Evolutionary conservation across 2,329 filamentous ascomycete genomes (phyloP).

Genomic region (Thelonectria discophora): DNA sequence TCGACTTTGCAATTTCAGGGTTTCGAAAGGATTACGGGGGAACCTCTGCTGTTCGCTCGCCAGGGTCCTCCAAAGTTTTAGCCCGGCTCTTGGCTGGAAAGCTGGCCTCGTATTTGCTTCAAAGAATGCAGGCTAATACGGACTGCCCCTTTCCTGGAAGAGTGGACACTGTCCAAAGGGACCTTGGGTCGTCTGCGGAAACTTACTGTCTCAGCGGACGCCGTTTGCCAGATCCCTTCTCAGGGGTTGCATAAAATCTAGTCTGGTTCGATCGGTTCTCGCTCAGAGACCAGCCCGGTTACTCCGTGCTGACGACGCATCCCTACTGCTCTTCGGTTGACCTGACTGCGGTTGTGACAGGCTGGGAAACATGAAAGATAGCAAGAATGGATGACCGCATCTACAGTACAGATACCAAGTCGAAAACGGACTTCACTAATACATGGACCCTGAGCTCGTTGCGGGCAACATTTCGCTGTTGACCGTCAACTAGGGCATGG

Average conservation of each 20-base stretch:
- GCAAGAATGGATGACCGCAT: constrained; percentile 7
- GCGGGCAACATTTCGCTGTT: constrained; percentile 12
- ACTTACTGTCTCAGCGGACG: background rate
- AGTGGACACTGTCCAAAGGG: background rate
- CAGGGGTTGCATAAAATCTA: background rate
- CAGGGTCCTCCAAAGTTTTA: background rate
- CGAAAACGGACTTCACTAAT: background rate
- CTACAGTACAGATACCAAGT: background rate
- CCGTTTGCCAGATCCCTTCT: background rate
- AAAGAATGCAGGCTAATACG: background rate
- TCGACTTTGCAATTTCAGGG: constrained; percentile 23
- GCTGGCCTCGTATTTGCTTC: constrained; percentile 13
- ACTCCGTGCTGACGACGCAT: constrained; percentile 23
- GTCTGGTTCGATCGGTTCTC: background rate
- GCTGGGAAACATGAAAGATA: background rate
- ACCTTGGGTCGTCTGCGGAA: background rate
- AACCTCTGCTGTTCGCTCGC: constrained; percentile 4
- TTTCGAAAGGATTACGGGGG: constrained; percentile 12
- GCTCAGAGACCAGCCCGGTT: background rate
- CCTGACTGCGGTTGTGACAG: background rate
- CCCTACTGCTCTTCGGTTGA: background rate
- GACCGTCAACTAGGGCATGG: background rate
- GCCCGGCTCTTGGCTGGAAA: constrained; percentile 8
- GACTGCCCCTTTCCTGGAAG: constrained; percentile 6
- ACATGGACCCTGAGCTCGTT: background rate